Evolutionary conservation across 2,329 filamentous ascomycete genomes (phyloP).

Genomic region (Calonectria pauciramosa): DNA sequence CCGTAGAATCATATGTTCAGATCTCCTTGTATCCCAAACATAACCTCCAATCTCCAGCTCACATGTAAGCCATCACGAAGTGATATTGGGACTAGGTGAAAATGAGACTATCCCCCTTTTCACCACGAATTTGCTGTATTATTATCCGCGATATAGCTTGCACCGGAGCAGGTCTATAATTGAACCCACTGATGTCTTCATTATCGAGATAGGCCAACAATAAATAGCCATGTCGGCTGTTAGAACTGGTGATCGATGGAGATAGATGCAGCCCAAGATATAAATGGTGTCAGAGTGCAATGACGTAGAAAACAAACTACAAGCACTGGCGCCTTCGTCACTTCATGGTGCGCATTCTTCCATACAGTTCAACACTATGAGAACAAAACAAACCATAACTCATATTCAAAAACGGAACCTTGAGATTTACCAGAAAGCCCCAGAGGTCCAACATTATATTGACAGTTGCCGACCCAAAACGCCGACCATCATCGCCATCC

Average conservation of each 20-base stretch:
- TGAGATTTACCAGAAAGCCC: slow-evolving; percentile 29
- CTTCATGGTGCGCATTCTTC: slow-evolving; percentile 22
- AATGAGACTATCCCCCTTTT: too few species aligned
- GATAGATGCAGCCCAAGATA: background rate
- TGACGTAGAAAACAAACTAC: background rate
- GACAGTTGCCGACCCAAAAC: slow-evolving; percentile 39
- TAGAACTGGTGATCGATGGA: background rate
- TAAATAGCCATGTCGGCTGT: background rate
- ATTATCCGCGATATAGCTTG: too few species aligned
- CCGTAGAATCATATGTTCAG: too few species aligned
- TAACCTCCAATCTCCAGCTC: too few species aligned
- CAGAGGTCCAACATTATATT: slow-evolving; percentile 33
- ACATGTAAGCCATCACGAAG: too few species aligned
- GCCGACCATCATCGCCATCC: slow-evolving; percentile 38
- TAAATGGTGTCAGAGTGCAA: background rate
- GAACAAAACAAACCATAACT: slow-evolving; percentile 21
- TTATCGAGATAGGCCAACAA: too few species aligned
- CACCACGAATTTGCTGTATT: too few species aligned
- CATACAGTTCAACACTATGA: slow-evolving; percentile 21
- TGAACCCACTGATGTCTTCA: too few species aligned
- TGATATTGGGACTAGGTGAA: too few species aligned
- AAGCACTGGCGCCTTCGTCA: slow-evolving; percentile 12
- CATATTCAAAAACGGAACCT: slow-evolving; percentile 34
- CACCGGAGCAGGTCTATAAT: too few species aligned
- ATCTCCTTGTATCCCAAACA: too few species aligned